phyloP scores from a whole-genome alignment of 768 basidiomycete genomes.

The Tephrocybe sp. region DNA sequence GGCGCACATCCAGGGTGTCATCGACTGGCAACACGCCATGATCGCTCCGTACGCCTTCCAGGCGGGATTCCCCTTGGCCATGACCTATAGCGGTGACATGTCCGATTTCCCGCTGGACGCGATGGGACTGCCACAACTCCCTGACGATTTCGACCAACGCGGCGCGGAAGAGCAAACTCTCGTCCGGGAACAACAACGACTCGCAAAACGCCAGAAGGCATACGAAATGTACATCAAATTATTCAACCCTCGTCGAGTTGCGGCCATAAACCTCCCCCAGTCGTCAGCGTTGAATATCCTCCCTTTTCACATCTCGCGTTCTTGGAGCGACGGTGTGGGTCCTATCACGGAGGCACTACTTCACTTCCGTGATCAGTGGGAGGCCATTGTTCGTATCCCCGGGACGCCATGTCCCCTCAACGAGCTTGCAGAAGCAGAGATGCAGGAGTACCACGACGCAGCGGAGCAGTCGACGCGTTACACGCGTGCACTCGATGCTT shows the following conservation, averaged over 20 bases:
- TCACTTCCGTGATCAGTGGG: neutral
- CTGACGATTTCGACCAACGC: conserved; percentile 4
- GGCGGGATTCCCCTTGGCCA: conserved; percentile 8
- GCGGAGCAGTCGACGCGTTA: neutral
- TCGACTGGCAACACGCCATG: conserved; percentile 28
- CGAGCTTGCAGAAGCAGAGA: conserved; percentile 3
- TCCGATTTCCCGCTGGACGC: conserved; percentile 1
- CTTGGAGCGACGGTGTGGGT: conserved; percentile 6
- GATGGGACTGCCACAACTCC: neutral
- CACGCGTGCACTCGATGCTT: conserved; percentile 1
- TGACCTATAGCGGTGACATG: conserved; percentile 15
- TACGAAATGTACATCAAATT: neutral
- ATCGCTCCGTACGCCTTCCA: conserved; percentile 16
- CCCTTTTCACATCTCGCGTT: neutral
- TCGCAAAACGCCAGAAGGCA: conserved; percentile 5
- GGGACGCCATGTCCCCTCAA: conserved; percentile 1
- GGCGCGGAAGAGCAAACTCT: conserved; percentile 5
- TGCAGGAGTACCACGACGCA: conserved; percentile 1
- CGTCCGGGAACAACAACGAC: conserved; percentile 3
- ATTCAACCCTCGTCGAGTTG: neutral
- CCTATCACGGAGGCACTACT: neutral
- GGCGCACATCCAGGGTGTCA: conserved; percentile 22
- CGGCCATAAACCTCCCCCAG: neutral
- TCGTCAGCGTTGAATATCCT: conserved; percentile 2
- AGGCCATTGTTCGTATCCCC: neutral